Conservation (phyloP, 1,284 basidiomycete genomes). For the Paramarasmius palmivorus region DNA sequence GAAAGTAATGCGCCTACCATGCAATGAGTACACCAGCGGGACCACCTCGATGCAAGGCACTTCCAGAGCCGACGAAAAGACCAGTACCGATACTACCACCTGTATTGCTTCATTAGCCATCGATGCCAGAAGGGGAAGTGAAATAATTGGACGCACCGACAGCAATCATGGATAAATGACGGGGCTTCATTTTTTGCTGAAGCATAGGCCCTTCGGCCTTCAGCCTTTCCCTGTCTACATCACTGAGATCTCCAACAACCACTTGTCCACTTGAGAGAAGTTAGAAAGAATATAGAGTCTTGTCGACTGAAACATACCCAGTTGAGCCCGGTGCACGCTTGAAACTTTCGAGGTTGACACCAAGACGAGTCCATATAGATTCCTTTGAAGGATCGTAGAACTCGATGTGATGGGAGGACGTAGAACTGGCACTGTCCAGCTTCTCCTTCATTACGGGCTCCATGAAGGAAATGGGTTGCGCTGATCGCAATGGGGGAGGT, state of each 20-base stretch:
- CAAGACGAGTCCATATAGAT: constrained; percentile 39
- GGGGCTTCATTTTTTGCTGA: constrained; percentile 46
- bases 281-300: not conserved
- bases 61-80: constrained; percentile 53
- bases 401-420: not conserved
- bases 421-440: not conserved
- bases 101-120: too few species aligned
- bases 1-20: too few species aligned
- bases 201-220: constrained; percentile 42
- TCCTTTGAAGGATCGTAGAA: constrained; percentile 47
- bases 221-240: constrained; percentile 31
- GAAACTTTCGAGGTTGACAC: constrained; percentile 40
- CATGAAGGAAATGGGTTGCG: constrained; percentile 1
- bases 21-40: constrained; percentile 41
- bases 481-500: not conserved
- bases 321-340: constrained; percentile 43
- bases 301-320: constrained; percentile 28
- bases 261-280: constrained; percentile 31
- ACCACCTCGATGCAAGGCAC: constrained; percentile 37
- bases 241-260: constrained; percentile 31
- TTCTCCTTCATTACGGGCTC: constrained; percentile 3
- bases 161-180: constrained; percentile 46
- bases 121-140: not conserved
- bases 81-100: constrained; percentile 54
- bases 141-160: constrained; percentile 31